These are phyloP conservation scores for Neurospora sp. DNA, from an alignment of 495 filamentous ascomycete species.

Conservation along the genomic window DNA sequence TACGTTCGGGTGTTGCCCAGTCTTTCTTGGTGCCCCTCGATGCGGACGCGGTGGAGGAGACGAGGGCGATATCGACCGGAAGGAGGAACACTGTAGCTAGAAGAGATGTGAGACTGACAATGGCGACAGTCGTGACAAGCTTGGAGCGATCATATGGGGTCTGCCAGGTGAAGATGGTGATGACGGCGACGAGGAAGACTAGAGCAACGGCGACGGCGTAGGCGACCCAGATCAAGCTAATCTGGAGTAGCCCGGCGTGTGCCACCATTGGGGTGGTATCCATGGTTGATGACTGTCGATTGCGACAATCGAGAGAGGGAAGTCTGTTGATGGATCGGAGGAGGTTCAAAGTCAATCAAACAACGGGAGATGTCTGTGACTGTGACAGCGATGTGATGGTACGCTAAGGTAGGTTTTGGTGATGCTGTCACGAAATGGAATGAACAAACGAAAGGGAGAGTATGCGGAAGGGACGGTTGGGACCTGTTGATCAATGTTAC, in stretches of 20 bases:
- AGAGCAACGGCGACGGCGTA: constrained; percentile 71
- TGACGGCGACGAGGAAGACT: constrained; percentile 57
- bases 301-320: not conserved
- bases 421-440: not conserved
- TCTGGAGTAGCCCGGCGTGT: constrained; percentile 54
- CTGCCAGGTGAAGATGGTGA: constrained; percentile 83
- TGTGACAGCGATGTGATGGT: not conserved
- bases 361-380: not conserved
- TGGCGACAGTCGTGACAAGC: constrained; percentile 69
- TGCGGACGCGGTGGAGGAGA: constrained; percentile 75
- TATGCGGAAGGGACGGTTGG: not conserved
- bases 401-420: not conserved
- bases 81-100: constrained; percentile 88
- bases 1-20: constrained; percentile 75
- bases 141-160: constrained; percentile 74
- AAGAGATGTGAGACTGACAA: constrained; percentile 74
- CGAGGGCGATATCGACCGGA: constrained; percentile 89
- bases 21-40: constrained; percentile 77
- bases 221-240: constrained; percentile 83
- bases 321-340: not conserved
- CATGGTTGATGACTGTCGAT: not conserved
- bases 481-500: not conserved
- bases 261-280: constrained; percentile 41
- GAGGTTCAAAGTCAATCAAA: not conserved
- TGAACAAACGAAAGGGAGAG: not conserved